Percentiles rank a stretch among this genome's conserved stretches.
phyloP scores from a whole-genome alignment of 768 basidiomycete species.

The Lepiota venenata region DNA sequence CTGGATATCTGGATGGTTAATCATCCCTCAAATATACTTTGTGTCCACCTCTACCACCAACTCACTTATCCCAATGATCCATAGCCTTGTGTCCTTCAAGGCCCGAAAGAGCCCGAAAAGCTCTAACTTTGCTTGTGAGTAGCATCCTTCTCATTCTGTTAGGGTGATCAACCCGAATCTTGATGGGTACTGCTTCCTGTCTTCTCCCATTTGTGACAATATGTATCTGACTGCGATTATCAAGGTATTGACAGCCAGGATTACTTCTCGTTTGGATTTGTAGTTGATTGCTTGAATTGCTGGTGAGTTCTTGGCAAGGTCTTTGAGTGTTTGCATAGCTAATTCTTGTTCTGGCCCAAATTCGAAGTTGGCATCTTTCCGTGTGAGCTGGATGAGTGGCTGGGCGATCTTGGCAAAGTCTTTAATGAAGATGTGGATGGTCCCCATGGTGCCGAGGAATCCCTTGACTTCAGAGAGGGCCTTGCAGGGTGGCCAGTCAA shows the following conservation, averaged over 20 bases:
- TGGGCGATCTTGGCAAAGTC: conserved; percentile 18
- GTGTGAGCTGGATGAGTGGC: conserved; percentile 17
- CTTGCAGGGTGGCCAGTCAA: conserved; percentile 21
- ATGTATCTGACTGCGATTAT: conserved; percentile 15
- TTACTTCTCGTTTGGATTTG: conserved; percentile 9
- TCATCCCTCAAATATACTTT: conserved; percentile 29
- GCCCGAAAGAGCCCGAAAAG: conserved; percentile 26
- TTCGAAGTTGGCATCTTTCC: conserved; percentile 23
- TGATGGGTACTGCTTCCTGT: conserved; percentile 12
- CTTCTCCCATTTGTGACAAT: conserved; percentile 12
- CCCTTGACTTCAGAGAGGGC: conserved; percentile 16
- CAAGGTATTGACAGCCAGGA: conserved; percentile 17
- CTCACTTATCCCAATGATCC: conserved; percentile 21
- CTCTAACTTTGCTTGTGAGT: conserved; percentile 33
- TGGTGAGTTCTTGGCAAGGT: background rate
- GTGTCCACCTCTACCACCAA: conserved; percentile 26
- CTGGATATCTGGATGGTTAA: conserved; percentile 27
- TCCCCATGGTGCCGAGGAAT: conserved; percentile 26
- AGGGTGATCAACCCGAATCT: conserved; percentile 17
- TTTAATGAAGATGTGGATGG: conserved; percentile 21
- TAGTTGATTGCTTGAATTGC: conserved; percentile 15
- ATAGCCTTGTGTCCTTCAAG: conserved; percentile 16
- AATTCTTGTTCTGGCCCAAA: background rate
- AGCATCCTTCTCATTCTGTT: conserved; percentile 20
- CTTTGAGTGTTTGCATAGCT: conserved; percentile 9